Conservation (phyloP, 2,329 filamentous ascomycete genomes). For the Epichloe coenophiala region DNA sequence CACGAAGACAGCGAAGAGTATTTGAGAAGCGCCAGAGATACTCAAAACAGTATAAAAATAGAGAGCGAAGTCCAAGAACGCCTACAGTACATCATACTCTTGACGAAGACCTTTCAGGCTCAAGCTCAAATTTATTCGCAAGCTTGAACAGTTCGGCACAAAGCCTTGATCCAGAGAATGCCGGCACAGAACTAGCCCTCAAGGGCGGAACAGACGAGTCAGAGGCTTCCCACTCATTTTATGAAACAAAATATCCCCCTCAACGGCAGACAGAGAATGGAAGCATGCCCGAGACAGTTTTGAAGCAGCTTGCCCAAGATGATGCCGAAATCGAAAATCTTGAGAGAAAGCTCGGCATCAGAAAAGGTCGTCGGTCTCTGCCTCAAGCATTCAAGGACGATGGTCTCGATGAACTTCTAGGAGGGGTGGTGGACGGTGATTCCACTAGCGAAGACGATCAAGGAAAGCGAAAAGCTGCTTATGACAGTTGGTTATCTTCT, state of each 20-base stretch:
- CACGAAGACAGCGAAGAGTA: conserved; percentile 50
- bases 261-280: conserved; percentile 16
- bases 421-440: conserved; percentile 39
- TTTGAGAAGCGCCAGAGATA: conserved; percentile 39
- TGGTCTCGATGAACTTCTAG: conserved; percentile 66
- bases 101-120: not conserved
- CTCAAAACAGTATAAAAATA: conserved; percentile 7
- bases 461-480: conserved; percentile 46
- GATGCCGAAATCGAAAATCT: conserved; percentile 79
- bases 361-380: conserved; percentile 59
- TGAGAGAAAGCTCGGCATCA: conserved; percentile 77
- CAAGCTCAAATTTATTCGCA: not conserved
- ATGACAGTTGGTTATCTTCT: conserved; percentile 45
- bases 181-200: not conserved
- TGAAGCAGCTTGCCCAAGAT: conserved; percentile 58
- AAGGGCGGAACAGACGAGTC: conserved; percentile 9
- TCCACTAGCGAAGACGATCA: conserved; percentile 41
- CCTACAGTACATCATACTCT: not conserved
- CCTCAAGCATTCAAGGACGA: conserved; percentile 68
- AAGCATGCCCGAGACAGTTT: conserved; percentile 9
- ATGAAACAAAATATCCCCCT: conserved; percentile 13
- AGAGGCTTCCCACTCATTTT: not conserved
- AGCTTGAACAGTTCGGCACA: not conserved
- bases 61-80: not conserved
- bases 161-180: not conserved